Evolutionary conservation across 352 stramenopile genomes (phyloP).

Genomic region (Globisporangium carolinianum): DNA sequence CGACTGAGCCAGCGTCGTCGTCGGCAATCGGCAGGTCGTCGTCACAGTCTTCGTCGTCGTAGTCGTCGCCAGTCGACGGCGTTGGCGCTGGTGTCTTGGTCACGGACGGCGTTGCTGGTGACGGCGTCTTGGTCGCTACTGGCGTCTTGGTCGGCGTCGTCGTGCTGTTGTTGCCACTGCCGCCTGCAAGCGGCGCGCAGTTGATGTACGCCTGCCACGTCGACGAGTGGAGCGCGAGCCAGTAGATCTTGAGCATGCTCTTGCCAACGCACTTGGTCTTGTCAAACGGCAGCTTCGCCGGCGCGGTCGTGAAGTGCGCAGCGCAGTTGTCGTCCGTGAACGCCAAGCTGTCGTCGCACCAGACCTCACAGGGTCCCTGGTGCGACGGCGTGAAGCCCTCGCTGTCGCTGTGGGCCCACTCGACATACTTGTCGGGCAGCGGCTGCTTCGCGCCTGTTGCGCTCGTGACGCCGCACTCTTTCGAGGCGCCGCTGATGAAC

Average conservation of each 20-base stretch:
- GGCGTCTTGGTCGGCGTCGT: conserved; percentile 6
- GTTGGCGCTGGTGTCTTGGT: not conserved
- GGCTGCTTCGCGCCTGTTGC: conserved; percentile 22
- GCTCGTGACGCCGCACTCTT: conserved; percentile 22
- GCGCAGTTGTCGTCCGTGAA: conserved; percentile 48
- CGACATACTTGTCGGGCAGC: conserved; percentile 23
- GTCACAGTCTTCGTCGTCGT: conserved; percentile 6
- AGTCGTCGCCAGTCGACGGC: conserved; percentile 1
- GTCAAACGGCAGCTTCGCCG: conserved; percentile 34
- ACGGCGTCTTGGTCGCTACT: not conserved
- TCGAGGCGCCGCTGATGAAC: conserved; percentile 1
- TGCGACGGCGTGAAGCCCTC: conserved; percentile 25
- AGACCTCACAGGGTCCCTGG: conserved; percentile 42
- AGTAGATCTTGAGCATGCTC: conserved; percentile 31
- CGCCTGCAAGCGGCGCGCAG: conserved; percentile 8
- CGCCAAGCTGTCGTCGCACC: conserved; percentile 37
- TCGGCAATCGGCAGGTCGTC: not conserved
- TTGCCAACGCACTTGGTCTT: conserved; percentile 31
- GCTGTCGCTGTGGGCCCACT: conserved; percentile 23
- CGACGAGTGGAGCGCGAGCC: conserved; percentile 29
- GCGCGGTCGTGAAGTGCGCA: conserved; percentile 23
- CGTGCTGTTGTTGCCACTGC: not conserved
- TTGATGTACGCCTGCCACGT: conserved; percentile 27
- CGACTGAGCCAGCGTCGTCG: not conserved
- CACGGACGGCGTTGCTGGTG: not conserved